These are phyloP conservation scores for Diaporthe ampelina DNA, from an alignment of 2,329 filamentous ascomycete species.

Conservation along the genomic window DNA sequence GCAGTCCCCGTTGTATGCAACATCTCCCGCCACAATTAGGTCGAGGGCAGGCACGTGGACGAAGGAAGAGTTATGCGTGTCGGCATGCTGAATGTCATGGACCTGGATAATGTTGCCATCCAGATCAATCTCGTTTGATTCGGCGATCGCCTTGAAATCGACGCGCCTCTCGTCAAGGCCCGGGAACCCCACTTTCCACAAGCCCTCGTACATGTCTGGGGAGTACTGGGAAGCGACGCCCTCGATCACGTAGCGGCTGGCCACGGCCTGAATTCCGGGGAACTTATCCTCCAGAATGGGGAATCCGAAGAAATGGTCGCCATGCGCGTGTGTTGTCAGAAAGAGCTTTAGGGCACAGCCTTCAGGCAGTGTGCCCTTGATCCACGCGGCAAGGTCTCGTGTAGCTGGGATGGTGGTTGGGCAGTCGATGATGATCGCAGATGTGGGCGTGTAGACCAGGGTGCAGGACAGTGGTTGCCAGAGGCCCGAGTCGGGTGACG, in stretches of 20 bases:
- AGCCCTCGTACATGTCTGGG: constrained; percentile 4
- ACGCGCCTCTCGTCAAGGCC: constrained; percentile 4
- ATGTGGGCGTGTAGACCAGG: not conserved
- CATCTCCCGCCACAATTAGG: constrained; percentile 17
- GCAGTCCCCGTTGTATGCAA: constrained; percentile 26
- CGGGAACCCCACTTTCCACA: constrained; percentile 9
- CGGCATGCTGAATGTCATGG: constrained; percentile 4
- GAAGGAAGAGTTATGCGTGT: constrained; percentile 18
- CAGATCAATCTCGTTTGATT: not conserved
- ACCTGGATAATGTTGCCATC: not conserved
- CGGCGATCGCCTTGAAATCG: not conserved
- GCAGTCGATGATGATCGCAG: constrained; percentile 15
- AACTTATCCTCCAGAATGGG: constrained; percentile 20
- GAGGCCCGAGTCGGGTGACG: constrained; percentile 1
- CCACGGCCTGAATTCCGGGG: constrained; percentile 7
- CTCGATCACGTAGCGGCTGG: constrained; percentile 10
- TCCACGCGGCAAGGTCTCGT: constrained; percentile 12
- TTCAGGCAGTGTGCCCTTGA: constrained; percentile 6
- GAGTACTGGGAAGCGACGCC: not conserved
- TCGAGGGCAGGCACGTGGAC: constrained; percentile 5
- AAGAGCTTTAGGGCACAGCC: constrained; percentile 9
- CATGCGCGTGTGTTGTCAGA: constrained; percentile 16
- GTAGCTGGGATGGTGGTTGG: constrained; percentile 10
- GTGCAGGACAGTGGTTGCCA: constrained; percentile 4
- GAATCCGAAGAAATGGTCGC: constrained; percentile 33